Evolutionary conservation across 352 stramenopile genomes (phyloP).

Genomic region (Globisporangium canariense): DNA sequence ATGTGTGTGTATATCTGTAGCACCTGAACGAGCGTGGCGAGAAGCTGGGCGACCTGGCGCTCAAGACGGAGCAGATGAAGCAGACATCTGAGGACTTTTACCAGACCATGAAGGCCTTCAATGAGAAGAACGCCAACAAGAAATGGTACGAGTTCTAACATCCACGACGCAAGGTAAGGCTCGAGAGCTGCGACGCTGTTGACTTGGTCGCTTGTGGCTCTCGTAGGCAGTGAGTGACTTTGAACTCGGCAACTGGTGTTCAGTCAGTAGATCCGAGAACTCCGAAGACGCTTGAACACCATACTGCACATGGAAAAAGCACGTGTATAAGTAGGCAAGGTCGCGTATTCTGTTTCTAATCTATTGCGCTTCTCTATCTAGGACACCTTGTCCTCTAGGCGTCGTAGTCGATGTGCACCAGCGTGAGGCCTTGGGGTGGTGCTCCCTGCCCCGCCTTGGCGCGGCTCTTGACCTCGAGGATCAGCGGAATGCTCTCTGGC

Average conservation of each 20-base stretch:
- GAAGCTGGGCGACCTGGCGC: constrained; percentile 64
- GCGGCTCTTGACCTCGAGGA: constrained; percentile 53
- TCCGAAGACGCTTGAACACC: no score
- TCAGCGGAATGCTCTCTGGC: constrained; percentile 34
- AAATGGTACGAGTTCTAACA: constrained; percentile 84
- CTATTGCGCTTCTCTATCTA: constrained; percentile 8
- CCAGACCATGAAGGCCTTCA: constrained; percentile 82
- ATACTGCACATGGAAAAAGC: no score
- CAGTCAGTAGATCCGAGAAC: no score
- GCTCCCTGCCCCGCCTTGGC: constrained; percentile 57
- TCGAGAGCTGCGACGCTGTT: no score
- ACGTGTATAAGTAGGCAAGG: not conserved
- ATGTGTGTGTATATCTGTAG: constrained; percentile 23
- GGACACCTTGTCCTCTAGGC: not conserved
- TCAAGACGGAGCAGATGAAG: constrained; percentile 85
- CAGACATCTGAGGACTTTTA: constrained; percentile 82
- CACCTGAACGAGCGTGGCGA: constrained; percentile 72
- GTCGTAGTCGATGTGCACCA: constrained; percentile 26
- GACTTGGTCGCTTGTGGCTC: no score
- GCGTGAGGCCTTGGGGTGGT: constrained; percentile 61
- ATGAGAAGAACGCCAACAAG: constrained; percentile 81
- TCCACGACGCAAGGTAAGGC: not conserved
- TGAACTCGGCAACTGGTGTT: no score
- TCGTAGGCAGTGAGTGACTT: no score
- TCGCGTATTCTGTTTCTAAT: no score